Conservation (phyloP, 257 asterid genomes). For the Plantago elongata region DNA sequence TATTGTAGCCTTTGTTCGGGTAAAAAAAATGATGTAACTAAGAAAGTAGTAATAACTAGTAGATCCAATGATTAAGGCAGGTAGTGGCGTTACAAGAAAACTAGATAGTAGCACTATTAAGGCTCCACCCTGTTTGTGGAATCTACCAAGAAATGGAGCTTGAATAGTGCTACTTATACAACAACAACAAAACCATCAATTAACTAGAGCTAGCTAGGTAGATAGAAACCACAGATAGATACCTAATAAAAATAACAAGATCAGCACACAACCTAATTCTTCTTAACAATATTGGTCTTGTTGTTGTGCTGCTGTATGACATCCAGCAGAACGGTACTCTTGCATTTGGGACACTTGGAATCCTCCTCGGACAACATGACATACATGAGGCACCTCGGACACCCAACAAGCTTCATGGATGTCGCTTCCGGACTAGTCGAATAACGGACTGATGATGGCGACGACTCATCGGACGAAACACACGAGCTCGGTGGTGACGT, state of each 20-base stretch:
- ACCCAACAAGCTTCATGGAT: conserved; percentile 65
- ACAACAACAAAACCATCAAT: too few relatives aligned
- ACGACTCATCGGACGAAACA: conserved; percentile 52
- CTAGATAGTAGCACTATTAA: conserved; percentile 42
- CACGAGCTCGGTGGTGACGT: conserved; percentile 40
- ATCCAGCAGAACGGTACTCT: conserved; percentile 74
- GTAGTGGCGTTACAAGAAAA: too few relatives aligned
- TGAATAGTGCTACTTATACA: conserved; percentile 37
- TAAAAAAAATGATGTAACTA: too few relatives aligned
- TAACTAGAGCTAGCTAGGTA: conserved; percentile 2
- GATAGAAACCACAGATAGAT: too few relatives aligned
- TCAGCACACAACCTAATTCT: background rate
- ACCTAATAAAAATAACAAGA: background rate
- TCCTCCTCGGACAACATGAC: conserved; percentile 82
- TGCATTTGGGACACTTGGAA: conserved; percentile 86
- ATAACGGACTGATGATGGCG: conserved; percentile 26
- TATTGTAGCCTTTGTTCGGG: too few relatives aligned
- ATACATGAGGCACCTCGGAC: conserved; percentile 89
- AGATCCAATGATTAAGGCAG: too few relatives aligned
- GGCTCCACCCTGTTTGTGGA: conserved; percentile 43
- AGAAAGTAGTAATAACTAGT: too few relatives aligned
- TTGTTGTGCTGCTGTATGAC: conserved; percentile 29
- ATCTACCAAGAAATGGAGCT: conserved; percentile 47
- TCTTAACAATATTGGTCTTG: conserved; percentile 32
- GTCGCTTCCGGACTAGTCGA: conserved; percentile 45